These are phyloP conservation scores for Entomortierella beljakovae DNA, from an alignment of 192 early-diverging fungal species.

Conservation along the genomic window DNA sequence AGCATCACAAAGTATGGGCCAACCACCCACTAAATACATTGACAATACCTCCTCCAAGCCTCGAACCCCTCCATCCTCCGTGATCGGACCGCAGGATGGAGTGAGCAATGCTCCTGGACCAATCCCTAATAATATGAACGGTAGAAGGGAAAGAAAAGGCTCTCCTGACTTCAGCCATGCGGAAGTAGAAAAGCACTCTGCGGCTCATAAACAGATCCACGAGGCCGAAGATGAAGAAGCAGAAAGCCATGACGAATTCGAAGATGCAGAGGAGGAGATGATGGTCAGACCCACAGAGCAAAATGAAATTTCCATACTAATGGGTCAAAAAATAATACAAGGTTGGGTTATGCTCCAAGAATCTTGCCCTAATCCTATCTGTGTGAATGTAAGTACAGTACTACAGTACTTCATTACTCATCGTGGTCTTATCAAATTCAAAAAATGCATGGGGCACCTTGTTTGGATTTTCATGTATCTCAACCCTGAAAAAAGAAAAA, in stretches of 20 bases:
- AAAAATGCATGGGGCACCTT: conserved; percentile 28
- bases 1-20: conserved; percentile 19
- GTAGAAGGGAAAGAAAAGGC: not conserved
- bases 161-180: conserved; percentile 1
- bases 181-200: not conserved
- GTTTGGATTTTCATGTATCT: not conserved
- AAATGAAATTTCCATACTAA: conserved; percentile 19
- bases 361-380: conserved; percentile 35
- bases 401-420: not conserved
- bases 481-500: not conserved
- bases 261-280: conserved; percentile 32
- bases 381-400: conserved; percentile 39
- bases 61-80: not conserved
- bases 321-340: conserved; percentile 41
- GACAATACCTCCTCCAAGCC: conserved; percentile 13
- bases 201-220: not conserved
- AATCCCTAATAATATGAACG: conserved; percentile 1
- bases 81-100: not conserved
- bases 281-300: not conserved
- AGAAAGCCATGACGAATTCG: conserved; percentile 45
- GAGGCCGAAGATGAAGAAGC: conserved; percentile 6
- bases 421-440: too few species aligned
- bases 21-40: too few species aligned
- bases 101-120: not conserved
- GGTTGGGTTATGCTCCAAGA: conserved; percentile 49